Evolutionary conservation across 2,329 filamentous ascomycete species (phyloP), one percentile per base, ranked within the genome.

Genomic region (Xylariomycetidae sp.): DNA sequence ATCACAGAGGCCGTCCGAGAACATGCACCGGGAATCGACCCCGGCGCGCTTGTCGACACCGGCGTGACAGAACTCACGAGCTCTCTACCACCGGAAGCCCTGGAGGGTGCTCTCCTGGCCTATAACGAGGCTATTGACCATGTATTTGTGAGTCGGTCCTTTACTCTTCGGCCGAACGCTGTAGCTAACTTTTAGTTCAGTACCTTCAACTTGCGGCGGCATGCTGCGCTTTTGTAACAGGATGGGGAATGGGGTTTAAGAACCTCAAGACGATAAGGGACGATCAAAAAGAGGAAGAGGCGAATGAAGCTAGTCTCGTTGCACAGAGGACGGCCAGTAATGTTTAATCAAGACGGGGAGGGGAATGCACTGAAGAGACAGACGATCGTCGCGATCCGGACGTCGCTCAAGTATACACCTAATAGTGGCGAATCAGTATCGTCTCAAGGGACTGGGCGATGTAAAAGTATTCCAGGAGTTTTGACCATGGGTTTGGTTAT

Each of bases 41-140:
- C 61, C 2, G 30, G 42, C 6, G 28, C 49, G 4, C 54, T 70
- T 12, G 48, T 69, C 14, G 39, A 42, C 6, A 61, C 57, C 4
- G 69, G 69, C 10, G 66, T 66, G 4, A 64, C 64, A 2, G 54
- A 62, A 28, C 49, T 72, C 45, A 49, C 58, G 30, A 33, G 58
- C 5, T 48, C 64, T 12, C 54, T 63, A 5, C 48, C 61, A 3
- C 38, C 49, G 5, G 45, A 44, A 4, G 49, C 62, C 15, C 40
- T 70, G 3, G 31, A 42, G 1, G 54, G 48, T 3, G 51, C 62
- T 12, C 34, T 62, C n/a, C 26, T 44, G 16, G 59, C 59, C 14
- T 65, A 65, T 34, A 46, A 44, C 32, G 27, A 40, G 29, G 41
- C 40, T 0, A 33, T 33, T 14, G 31, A 33, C 17, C 26, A 46